A percentile compares a stretch with the other conserved stretches of the same genome.
These are phyloP conservation scores for Daldinia vernicosa DNA, from an alignment of 495 filamentous ascomycete genomes.

Conservation along the genomic window DNA sequence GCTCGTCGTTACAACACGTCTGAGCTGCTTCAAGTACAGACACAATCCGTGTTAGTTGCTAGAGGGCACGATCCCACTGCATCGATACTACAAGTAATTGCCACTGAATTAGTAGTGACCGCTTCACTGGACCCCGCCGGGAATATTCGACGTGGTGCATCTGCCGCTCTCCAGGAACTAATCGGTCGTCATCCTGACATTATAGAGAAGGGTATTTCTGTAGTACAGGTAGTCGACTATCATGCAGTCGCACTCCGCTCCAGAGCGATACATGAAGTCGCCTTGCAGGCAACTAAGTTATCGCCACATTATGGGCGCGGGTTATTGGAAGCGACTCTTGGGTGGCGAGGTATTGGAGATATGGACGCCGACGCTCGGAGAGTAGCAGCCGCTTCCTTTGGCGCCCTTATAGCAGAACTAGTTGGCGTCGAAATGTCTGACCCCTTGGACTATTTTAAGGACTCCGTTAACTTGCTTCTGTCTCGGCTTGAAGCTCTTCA, in stretches of 20 bases:
- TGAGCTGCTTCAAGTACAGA: conserved; percentile 73
- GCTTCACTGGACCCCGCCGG: conserved; percentile 90
- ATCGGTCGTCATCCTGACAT: conserved; percentile 91
- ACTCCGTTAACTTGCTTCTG: conserved; percentile 50
- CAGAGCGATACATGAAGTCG: conserved; percentile 80
- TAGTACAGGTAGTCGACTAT: conserved; percentile 92
- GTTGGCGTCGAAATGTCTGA: conserved; percentile 21
- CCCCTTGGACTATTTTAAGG: conserved; percentile 43
- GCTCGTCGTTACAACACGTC: conserved; percentile 85
- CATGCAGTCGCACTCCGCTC: conserved; percentile 89
- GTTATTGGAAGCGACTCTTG: conserved; percentile 74
- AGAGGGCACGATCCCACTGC: conserved; percentile 45
- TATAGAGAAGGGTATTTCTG: conserved; percentile 77
- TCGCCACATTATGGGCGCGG: conserved; percentile 73
- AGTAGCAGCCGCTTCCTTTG: conserved; percentile 74
- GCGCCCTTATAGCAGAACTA: conserved; percentile 61
- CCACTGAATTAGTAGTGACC: conserved; percentile 78
- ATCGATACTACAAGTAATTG: conserved; percentile 77
- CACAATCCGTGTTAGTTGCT: conserved; percentile 45
- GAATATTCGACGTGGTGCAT: conserved; percentile 90
- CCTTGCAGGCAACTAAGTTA: conserved; percentile 69
- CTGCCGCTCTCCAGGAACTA: conserved; percentile 92
- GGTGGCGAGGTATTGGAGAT: conserved; percentile 87
- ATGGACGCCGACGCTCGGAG: conserved; percentile 76
- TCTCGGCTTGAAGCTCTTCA: conserved; percentile 58